Conservation (phyloP, 306 rosid genomes). For the Vachellia collinsii region DNA sequence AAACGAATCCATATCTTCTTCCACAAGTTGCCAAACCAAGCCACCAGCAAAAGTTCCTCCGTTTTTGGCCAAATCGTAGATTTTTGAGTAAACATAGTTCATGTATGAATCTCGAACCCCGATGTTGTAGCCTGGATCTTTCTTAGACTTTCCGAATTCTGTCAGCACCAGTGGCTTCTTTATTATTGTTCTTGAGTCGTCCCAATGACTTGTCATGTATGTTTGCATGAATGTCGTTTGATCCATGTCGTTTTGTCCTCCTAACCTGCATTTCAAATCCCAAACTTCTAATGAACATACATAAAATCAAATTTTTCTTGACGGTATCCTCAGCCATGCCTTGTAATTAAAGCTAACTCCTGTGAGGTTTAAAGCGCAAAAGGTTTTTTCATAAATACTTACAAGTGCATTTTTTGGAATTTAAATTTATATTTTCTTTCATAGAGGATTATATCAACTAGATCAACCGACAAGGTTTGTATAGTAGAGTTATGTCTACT, state of each 20-base stretch:
- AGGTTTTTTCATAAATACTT: no score
- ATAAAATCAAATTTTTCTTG: no score
- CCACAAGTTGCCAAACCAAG: slow-evolving; percentile 58
- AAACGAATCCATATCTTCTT: slow-evolving; percentile 51
- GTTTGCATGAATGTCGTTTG: slow-evolving; percentile 37
- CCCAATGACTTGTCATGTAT: slow-evolving; percentile 50
- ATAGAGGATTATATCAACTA: no score
- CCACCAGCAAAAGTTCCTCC: slow-evolving; percentile 57
- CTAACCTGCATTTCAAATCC: slow-evolving; percentile 39
- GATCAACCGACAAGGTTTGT: no score
- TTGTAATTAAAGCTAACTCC: no score
- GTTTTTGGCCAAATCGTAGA: slow-evolving; percentile 40
- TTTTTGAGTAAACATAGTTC: slow-evolving; percentile 38
- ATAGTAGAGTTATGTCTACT: no score
- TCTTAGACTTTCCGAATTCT: not conserved
- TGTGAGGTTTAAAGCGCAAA: no score
- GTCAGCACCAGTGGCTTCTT: slow-evolving; percentile 51
- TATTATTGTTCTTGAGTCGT: slow-evolving; percentile 46
- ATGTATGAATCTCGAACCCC: slow-evolving; percentile 2
- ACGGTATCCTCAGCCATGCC: no score
- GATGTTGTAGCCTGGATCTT: not conserved
- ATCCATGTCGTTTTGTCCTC: slow-evolving; percentile 24
- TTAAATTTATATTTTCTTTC: no score
- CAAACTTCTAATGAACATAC: no score
- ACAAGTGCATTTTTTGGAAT: no score